A percentile compares a stretch with the other conserved stretches of the same genome.
These are phyloP conservation scores for Lecanicillium sp. DNA, from an alignment of 2,329 filamentous ascomycete genomes.

Conservation along the genomic window DNA sequence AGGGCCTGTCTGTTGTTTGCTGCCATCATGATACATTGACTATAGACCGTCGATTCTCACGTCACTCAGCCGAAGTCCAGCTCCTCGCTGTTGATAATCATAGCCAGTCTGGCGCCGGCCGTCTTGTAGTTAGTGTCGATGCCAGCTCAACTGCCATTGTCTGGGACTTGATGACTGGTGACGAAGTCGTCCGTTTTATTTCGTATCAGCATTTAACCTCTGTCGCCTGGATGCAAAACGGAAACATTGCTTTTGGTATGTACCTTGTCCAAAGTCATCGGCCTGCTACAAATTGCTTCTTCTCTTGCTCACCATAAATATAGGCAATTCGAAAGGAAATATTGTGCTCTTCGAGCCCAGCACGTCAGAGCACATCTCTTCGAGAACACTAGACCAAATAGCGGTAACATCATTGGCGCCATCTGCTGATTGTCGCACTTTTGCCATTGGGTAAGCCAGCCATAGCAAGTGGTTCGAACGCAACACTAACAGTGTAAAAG, in stretches of 20 bases:
- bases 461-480: neutral
- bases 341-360: slow-evolving; percentile 91
- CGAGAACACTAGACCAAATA: slow-evolving; percentile 83
- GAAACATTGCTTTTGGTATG: slow-evolving; percentile 92
- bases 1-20: slow-evolving; percentile 75
- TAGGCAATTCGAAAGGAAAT: slow-evolving; percentile 87
- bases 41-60: slow-evolving; percentile 77
- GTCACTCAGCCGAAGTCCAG: slow-evolving; percentile 74
- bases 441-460: slow-evolving; percentile 81
- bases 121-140: slow-evolving; percentile 90
- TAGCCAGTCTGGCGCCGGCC: slow-evolving; percentile 76
- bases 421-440: slow-evolving; percentile 81
- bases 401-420: slow-evolving; percentile 91
- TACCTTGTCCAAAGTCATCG: slow-evolving; percentile 2
- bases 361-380: slow-evolving; percentile 85
- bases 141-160: slow-evolving; percentile 85
- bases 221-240: slow-evolving; percentile 93
- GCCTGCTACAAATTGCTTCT: neutral
- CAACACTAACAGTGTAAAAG: slow-evolving; percentile 35
- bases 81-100: slow-evolving; percentile 85
- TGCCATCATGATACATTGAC: slow-evolving; percentile 88
- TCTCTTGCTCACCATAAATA: neutral
- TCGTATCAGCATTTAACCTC: slow-evolving; percentile 81
- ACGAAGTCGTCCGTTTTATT: slow-evolving; percentile 84
- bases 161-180: slow-evolving; percentile 90